Percentiles rank a stretch among this genome's conserved stretches.
These are phyloP conservation scores for Plasmodium ovale DNA, from an alignment of 169 alveolate species.

Conservation along the genomic window DNA sequence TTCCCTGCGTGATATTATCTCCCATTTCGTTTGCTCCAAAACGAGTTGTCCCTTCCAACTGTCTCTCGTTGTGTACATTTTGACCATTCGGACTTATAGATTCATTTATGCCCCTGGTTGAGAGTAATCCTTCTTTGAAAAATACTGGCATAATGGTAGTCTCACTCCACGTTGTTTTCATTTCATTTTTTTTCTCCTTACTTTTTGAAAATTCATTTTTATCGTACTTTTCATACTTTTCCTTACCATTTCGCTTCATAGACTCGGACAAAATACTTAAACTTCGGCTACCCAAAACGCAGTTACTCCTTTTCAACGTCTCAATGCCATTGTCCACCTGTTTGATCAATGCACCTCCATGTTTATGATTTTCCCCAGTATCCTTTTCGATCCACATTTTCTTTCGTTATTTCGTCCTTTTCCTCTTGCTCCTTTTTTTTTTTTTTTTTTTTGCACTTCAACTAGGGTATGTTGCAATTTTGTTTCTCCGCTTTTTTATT, in stretches of 20 bases:
- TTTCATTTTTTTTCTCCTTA: neutral
- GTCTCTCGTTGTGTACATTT: neutral
- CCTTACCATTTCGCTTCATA: neutral
- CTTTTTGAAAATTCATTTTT: neutral
- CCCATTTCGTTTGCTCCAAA: neutral
- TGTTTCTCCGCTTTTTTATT: neutral
- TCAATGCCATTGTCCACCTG: constrained; percentile 63
- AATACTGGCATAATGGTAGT: neutral
- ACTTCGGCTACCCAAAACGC: constrained; percentile 8
- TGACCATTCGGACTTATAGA: neutral
- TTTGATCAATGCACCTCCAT: constrained; percentile 57
- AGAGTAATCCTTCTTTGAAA: neutral
- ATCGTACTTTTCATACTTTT: neutral
- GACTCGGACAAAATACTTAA: constrained; percentile 17
- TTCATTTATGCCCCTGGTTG: neutral
- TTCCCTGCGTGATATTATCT: neutral
- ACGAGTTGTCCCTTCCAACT: too few relatives aligned
- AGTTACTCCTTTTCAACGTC: constrained; percentile 44
- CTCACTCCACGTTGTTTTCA: neutral
- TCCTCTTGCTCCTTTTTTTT: neutral
- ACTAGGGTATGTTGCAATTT: too few relatives aligned
- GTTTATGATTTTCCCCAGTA: constrained; percentile 9
- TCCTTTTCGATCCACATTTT: constrained; percentile 73
- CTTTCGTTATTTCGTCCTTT: neutral
- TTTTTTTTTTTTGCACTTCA: neutral